Conservation (phyloP, 139 green algal species). For the Mesostigma viride region DNA sequence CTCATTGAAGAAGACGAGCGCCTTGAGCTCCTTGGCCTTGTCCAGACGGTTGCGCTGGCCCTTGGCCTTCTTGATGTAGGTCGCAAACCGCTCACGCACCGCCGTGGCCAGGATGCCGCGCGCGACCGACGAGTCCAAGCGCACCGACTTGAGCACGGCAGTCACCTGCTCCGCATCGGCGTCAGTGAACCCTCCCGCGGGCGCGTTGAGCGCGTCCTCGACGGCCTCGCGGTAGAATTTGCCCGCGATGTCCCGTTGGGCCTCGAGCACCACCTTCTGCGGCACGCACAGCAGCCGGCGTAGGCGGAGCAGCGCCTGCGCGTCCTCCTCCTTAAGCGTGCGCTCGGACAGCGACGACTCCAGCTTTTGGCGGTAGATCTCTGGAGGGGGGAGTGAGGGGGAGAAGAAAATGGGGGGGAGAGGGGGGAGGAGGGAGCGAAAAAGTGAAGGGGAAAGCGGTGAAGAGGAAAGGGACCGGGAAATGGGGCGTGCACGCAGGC, state of each 20-base stretch:
- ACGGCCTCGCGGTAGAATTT: constrained; percentile 48
- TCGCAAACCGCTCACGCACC: constrained; percentile 38
- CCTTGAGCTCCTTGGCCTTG: constrained; percentile 72
- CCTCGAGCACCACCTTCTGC: constrained; percentile 35
- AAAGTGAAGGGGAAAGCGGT: too few relatives aligned
- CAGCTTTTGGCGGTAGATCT: constrained; percentile 67
- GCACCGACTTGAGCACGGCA: constrained; percentile 49
- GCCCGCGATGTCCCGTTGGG: constrained; percentile 49
- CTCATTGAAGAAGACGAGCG: constrained; percentile 87
- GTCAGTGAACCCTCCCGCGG: constrained; percentile 49
- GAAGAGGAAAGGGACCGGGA: too few relatives aligned
- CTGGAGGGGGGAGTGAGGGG: too few relatives aligned
- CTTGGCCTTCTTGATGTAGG: constrained; percentile 44
- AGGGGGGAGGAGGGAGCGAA: too few relatives aligned
- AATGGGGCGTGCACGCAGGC: too few relatives aligned
- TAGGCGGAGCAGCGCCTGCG: constrained; percentile 52
- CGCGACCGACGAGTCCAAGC: constrained; percentile 45
- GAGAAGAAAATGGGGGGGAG: too few relatives aligned
- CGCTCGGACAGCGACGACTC: constrained; percentile 47
- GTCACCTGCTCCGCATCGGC: constrained; percentile 54
- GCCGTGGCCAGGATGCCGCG: constrained; percentile 26
- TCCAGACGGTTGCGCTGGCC: constrained; percentile 43
- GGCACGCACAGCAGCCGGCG: constrained; percentile 78
- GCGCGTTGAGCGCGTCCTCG: constrained; percentile 36
- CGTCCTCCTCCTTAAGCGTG: constrained; percentile 59